These are phyloP conservation scores for Echinochloa phyllopogon DNA, from an alignment of 176 grass and related monocot genomes.

Conservation along the genomic window DNA sequence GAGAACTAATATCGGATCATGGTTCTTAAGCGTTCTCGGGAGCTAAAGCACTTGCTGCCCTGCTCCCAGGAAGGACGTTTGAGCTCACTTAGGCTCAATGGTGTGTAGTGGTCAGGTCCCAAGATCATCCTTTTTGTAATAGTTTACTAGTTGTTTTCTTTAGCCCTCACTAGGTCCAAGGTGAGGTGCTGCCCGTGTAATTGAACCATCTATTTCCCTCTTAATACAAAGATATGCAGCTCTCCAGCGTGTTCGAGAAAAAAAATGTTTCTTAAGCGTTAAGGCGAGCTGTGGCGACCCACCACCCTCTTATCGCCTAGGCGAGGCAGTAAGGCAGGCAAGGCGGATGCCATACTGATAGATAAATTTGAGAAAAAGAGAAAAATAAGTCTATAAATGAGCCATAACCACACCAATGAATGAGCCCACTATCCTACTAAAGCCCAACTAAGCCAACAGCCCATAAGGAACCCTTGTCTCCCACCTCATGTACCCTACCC, in stretches of 20 bases:
- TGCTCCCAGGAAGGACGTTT: too few species aligned
- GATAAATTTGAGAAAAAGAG: not conserved
- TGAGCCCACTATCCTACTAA: not conserved
- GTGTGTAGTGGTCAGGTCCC: too few species aligned
- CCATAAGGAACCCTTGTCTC: not conserved
- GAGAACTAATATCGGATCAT: conserved; percentile 5
- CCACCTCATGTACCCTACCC: not conserved
- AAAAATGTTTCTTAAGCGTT: not conserved
- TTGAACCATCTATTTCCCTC: too few species aligned
- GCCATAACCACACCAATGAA: not conserved
- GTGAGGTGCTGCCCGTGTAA: too few species aligned
- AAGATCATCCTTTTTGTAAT: too few species aligned
- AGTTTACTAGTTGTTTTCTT: too few species aligned
- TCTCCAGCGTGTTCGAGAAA: too few species aligned
- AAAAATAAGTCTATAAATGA: not conserved
- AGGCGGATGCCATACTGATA: not conserved
- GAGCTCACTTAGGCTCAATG: too few species aligned
- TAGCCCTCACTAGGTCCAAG: too few species aligned
- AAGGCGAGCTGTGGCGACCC: not conserved
- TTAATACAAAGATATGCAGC: too few species aligned
- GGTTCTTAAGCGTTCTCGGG: not conserved
- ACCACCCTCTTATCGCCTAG: not conserved
- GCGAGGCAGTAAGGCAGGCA: not conserved
- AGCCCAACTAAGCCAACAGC: not conserved
- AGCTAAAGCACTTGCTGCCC: too few species aligned